A percentile compares a stretch with the other conserved stretches of the same genome.
Conservation (phyloP, 2,329 filamentous ascomycete genomes). For the Ophiostoma piceae region DNA sequence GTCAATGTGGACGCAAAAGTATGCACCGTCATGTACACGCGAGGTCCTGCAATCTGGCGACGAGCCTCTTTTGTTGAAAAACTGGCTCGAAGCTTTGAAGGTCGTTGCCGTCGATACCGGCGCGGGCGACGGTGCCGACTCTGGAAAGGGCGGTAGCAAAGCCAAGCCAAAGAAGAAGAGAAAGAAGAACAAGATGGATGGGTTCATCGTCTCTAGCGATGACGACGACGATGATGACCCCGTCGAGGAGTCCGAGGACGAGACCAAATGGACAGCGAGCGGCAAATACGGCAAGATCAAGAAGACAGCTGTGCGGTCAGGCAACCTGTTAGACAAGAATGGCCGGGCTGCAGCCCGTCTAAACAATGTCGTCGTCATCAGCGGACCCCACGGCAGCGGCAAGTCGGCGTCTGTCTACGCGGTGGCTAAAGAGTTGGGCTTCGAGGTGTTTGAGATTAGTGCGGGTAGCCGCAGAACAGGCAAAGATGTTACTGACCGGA, state of each 20-base stretch:
- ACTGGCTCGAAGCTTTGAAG: slow-evolving; percentile 74
- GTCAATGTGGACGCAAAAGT: slow-evolving; percentile 74
- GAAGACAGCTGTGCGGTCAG: slow-evolving; percentile 52
- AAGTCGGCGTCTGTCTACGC: slow-evolving; percentile 93
- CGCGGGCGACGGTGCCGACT: slow-evolving; percentile 35
- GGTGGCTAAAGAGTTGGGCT: slow-evolving; percentile 83
- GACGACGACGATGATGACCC: slow-evolving; percentile 69
- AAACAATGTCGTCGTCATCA: slow-evolving; percentile 77
- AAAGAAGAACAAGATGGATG: slow-evolving; percentile 69
- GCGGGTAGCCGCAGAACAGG: slow-evolving; percentile 75
- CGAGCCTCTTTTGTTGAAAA: slow-evolving; percentile 65
- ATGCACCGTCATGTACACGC: slow-evolving; percentile 62
- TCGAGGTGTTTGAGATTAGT: slow-evolving; percentile 94
- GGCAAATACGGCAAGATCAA: slow-evolving; percentile 38
- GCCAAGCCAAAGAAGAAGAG: slow-evolving; percentile 49
- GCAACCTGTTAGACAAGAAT: slow-evolving; percentile 32
- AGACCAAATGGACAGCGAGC: slow-evolving; percentile 44
- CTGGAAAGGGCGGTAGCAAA: slow-evolving; percentile 32
- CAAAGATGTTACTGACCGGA: slow-evolving; percentile 82
- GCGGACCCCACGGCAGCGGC: slow-evolving; percentile 82
- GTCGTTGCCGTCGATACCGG: slow-evolving; percentile 71
- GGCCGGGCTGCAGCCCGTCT: slow-evolving; percentile 43
- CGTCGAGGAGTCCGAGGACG: slow-evolving; percentile 61
- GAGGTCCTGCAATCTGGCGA: slow-evolving; percentile 71
- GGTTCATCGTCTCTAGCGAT: slow-evolving; percentile 73